A percentile compares a stretch with the other conserved stretches of the same genome.
phyloP scores from a whole-genome alignment of 768 basidiomycete genomes.

The Naganishia vaughanmartiniae region DNA sequence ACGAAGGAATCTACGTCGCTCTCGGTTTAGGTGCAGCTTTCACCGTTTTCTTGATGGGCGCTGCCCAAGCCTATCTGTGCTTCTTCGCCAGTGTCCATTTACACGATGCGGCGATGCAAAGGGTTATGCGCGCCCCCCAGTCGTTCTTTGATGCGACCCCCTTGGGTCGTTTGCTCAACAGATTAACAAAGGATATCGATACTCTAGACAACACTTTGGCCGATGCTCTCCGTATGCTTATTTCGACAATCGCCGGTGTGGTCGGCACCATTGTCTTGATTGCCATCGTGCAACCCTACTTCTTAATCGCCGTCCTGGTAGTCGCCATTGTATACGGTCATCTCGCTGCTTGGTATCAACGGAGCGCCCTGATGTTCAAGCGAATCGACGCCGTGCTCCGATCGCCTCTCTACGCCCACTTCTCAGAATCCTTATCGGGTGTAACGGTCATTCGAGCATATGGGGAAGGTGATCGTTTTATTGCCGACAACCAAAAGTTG shows the following conservation, averaged over 20 bases:
- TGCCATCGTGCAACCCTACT: conserved; percentile 68
- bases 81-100: conserved; percentile 73
- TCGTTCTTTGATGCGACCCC: conserved; percentile 75
- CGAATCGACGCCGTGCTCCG: conserved; percentile 38
- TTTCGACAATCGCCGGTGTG: conserved; percentile 64
- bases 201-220: conserved; percentile 49
- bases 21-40: conserved; percentile 71
- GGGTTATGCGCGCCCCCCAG: conserved; percentile 74
- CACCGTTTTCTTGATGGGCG: conserved; percentile 67
- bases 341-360: conserved; percentile 76
- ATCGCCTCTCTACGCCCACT: conserved; percentile 83
- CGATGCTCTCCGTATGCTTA: conserved; percentile 54
- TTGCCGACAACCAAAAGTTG: conserved; percentile 67
- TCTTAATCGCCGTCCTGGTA: conserved; percentile 69
- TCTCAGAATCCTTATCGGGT: conserved; percentile 84
- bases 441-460: conserved; percentile 85
- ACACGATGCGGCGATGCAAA: conserved; percentile 54
- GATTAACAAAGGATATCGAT: conserved; percentile 51
- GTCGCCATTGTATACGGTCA: conserved; percentile 65
- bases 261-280: conserved; percentile 75
- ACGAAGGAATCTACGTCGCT: conserved; percentile 79
- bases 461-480: conserved; percentile 72
- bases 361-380: conserved; percentile 83
- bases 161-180: conserved; percentile 49
- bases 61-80: conserved; percentile 61